A percentile compares a stretch with the other conserved stretches of the same genome.
These are phyloP conservation scores for Leptodontidium sp. DNA, from an alignment of 2,329 filamentous ascomycete species.

Conservation along the genomic window DNA sequence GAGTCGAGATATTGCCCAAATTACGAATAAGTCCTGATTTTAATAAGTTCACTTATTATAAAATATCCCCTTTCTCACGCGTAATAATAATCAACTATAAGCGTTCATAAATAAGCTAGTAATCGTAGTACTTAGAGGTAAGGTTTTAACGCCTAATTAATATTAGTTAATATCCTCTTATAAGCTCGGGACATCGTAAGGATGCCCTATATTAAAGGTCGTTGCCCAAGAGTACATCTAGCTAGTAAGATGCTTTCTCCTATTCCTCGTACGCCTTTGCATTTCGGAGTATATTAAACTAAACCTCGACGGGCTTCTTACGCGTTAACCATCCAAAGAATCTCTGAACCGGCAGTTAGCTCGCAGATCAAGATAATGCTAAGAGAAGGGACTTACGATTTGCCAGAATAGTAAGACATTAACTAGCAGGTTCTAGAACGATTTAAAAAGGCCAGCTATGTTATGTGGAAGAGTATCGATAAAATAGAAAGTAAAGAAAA, in stretches of 20 bases:
- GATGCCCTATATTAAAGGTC: slow-evolving; percentile 72
- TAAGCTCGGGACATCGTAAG: not conserved
- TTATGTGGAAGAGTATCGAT: not conserved
- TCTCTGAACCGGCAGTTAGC: slow-evolving; percentile 59
- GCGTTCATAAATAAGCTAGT: slow-evolving; percentile 81
- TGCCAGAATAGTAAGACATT: slow-evolving; percentile 39
- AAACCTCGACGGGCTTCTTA: slow-evolving; percentile 69
- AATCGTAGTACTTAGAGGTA: slow-evolving; percentile 84
- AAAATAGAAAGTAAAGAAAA: not conserved
- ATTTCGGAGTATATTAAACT: slow-evolving; percentile 70
- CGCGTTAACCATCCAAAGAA: slow-evolving; percentile 71
- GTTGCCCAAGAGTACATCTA: slow-evolving; percentile 83
- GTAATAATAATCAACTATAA: slow-evolving; percentile 74
- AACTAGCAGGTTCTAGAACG: slow-evolving; percentile 63
- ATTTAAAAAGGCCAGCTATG: slow-evolving; percentile 46
- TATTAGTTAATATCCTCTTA: not conserved
- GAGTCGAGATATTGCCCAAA: slow-evolving; percentile 86
- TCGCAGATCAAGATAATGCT: not conserved
- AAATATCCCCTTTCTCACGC: slow-evolving; percentile 74
- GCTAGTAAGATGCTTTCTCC: slow-evolving; percentile 81
- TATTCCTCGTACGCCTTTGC: slow-evolving; percentile 83
- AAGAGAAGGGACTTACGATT: slow-evolving; percentile 28
- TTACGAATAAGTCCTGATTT: slow-evolving; percentile 84
- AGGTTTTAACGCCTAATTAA: slow-evolving; percentile 77
- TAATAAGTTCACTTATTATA: slow-evolving; percentile 79